Evolutionary conservation across 2,329 filamentous ascomycete genomes (phyloP), one percentile per base, ranked within the genome.

Genomic region (Ophiostoma sp.): DNA sequence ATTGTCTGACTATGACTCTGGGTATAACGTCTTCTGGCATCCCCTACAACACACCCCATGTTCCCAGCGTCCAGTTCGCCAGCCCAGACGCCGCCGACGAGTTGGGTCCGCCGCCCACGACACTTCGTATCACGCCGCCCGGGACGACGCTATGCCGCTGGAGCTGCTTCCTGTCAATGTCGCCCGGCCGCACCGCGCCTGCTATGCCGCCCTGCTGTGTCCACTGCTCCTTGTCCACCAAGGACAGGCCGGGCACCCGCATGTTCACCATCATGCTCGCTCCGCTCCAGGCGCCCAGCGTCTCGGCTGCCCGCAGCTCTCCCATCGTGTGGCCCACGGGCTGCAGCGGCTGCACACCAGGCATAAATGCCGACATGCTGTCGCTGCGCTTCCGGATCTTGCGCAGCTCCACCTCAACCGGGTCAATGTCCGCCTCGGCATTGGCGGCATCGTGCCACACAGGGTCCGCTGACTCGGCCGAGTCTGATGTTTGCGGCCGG

Each of bases 211-310:
- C 91, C 71, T 91, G 84, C 72, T 87, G 86, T 63, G 88, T 76
- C 83, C 91, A 94, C 45, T 85, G 80, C 6, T 94, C 91, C 40
- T 88, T 81, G 71, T 93, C 90, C 27, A 93, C 80, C 42, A 88
- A 85, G 2, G 89, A 88, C 66, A 91, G 83, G 1, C 89, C 87
- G 47, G 86, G 85, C 4, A 92, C 81, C 68, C 88, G 89, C 69
- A 93, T 79, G 72, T 89, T 86, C 2, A 88, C 85, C 18, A 90
- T 79, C 67, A 94, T 75, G 75, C 89, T 92, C 3, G 87, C 90
- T 11, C 91, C 91, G 27, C 85, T 84, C 90, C 90, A 94, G 1
- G 90, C 80, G 0, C 91, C 91, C 1, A 93, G 78, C 0, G 88
- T 87, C 70, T 91, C 87, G 1, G 92, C 79, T 2, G 84, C 88